Conservation (phyloP, 768 basidiomycete genomes). For the Coprinellus micaceus region DNA sequence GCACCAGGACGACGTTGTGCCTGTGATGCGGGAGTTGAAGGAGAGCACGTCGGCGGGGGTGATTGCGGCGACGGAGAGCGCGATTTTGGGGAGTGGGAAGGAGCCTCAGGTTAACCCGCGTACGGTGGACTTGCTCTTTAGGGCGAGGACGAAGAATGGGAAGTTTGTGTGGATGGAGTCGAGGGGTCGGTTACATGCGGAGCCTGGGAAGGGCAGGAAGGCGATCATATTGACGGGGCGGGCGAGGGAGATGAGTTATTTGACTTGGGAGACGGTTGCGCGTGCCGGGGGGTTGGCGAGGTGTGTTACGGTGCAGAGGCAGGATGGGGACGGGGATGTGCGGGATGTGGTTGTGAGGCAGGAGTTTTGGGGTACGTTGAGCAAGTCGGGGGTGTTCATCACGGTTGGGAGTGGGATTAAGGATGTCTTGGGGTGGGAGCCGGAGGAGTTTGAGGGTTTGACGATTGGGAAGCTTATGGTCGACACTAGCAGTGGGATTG, state of each 20-base stretch:
- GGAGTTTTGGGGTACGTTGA: slow-evolving; percentile 57
- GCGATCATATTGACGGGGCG: slow-evolving; percentile 89
- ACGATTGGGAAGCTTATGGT: slow-evolving; percentile 36
- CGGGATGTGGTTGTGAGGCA: slow-evolving; percentile 15
- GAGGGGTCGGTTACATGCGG: slow-evolving; percentile 83
- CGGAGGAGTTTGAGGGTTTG: slow-evolving; percentile 50
- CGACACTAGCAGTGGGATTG: slow-evolving; percentile 15
- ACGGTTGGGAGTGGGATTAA: slow-evolving; percentile 46
- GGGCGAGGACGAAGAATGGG: slow-evolving; percentile 65
- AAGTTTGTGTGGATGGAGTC: slow-evolving; percentile 87
- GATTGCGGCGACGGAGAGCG: slow-evolving; percentile 16
- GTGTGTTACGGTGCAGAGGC: slow-evolving; percentile 10
- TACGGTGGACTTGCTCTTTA: slow-evolving; percentile 80
- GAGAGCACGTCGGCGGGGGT: slow-evolving; percentile 45
- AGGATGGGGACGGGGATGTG: neutral
- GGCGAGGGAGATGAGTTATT: slow-evolving; percentile 57
- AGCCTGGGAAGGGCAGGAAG: slow-evolving; percentile 92
- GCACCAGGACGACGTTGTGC: slow-evolving; percentile 87
- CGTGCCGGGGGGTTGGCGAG: slow-evolving; percentile 45
- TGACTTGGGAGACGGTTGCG: slow-evolving; percentile 59
- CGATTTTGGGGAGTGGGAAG: neutral
- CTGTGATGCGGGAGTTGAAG: slow-evolving; percentile 89
- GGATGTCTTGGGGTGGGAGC: slow-evolving; percentile 65
- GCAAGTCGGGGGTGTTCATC: slow-evolving; percentile 27
- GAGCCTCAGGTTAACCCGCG: slow-evolving; percentile 32